phyloP scores from a whole-genome alignment of 495 filamentous ascomycete species.

The Penicillium goetzii region DNA sequence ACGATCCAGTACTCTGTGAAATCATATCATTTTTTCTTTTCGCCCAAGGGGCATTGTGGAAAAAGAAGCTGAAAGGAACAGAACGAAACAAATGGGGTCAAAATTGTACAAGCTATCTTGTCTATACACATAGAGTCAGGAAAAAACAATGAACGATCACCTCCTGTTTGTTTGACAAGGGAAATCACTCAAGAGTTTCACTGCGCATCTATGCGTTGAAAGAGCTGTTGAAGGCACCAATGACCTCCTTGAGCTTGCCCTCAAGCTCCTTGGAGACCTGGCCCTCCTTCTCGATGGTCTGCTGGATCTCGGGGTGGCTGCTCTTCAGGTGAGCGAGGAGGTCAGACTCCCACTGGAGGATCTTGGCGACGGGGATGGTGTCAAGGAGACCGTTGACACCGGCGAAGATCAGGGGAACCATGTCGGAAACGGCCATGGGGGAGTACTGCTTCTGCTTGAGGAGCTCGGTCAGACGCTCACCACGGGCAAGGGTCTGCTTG shows the following conservation, averaged over 20 bases:
- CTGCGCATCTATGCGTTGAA: slow-evolving; percentile 65
- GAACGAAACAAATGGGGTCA: slow-evolving; percentile 53
- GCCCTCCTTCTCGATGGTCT: slow-evolving; percentile 94
- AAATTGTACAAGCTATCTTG: slow-evolving; percentile 60
- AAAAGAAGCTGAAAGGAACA: slow-evolving; percentile 31
- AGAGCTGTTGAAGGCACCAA: slow-evolving; percentile 87
- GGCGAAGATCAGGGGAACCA: slow-evolving; percentile 99
- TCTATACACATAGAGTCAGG: slow-evolving; percentile 58
- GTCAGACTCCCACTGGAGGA: slow-evolving; percentile 90
- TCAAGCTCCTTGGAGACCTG: slow-evolving; percentile 94
- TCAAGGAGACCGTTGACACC: slow-evolving; percentile 98
- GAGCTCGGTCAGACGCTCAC: slow-evolving; percentile 98
- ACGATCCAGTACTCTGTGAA: slow-evolving; percentile 30
- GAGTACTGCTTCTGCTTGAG: slow-evolving; percentile 99
- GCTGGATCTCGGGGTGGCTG: slow-evolving; percentile 81
- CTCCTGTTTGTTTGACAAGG: slow-evolving; percentile 6
- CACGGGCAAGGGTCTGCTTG: slow-evolving; percentile 98
- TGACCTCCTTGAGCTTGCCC: slow-evolving; percentile 79
- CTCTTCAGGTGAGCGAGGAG: slow-evolving; percentile 89
- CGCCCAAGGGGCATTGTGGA: slow-evolving; percentile 22
- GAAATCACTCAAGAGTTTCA: slow-evolving; percentile 42
- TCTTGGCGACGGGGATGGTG: slow-evolving; percentile 80
- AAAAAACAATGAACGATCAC: slow-evolving; percentile 46
- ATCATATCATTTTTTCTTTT: slow-evolving; percentile 14
- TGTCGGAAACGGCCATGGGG: slow-evolving; percentile 98